Percentiles rank a stretch among this genome's conserved stretches.
Evolutionary conservation across 225 moss, liverwort and hornwort species (phyloP).

Genomic region (Marchantia paleacea): DNA sequence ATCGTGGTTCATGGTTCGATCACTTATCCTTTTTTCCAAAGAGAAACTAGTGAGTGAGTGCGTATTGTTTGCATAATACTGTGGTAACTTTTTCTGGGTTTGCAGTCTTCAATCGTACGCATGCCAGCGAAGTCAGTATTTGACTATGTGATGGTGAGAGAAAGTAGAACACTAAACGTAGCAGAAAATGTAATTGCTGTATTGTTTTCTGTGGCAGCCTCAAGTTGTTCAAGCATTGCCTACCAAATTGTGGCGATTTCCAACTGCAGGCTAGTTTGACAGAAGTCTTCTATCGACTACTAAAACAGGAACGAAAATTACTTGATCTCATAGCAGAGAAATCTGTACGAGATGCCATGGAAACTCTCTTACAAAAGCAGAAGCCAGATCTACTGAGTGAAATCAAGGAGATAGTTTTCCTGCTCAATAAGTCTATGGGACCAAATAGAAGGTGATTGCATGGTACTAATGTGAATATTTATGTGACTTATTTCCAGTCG

Average conservation of each 20-base stretch:
- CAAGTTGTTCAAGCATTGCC: slow-evolving; percentile 48
- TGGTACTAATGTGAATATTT: neutral
- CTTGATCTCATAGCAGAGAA: slow-evolving; percentile 33
- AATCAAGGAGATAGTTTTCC: slow-evolving; percentile 46
- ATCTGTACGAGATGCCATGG: slow-evolving; percentile 30
- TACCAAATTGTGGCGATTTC: slow-evolving; percentile 66
- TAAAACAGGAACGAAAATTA: slow-evolving; percentile 40
- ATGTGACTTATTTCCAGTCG: neutral
- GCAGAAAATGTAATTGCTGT: neutral
- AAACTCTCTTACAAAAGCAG: slow-evolving; percentile 29
- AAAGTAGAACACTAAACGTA: no score
- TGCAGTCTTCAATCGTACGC: no score
- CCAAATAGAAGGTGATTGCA: slow-evolving; percentile 39
- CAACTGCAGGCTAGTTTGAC: slow-evolving; percentile 51
- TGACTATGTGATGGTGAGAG: no score
- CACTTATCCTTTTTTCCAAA: neutral
- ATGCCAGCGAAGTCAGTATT: no score
- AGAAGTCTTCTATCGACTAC: slow-evolving; percentile 50
- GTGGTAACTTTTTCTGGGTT: no score
- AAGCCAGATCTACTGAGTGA: slow-evolving; percentile 43
- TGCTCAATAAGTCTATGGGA: slow-evolving; percentile 47
- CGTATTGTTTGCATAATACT: no score
- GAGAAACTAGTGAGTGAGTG: no score
- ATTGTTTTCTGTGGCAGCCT: slow-evolving; percentile 27
- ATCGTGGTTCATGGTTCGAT: slow-evolving; percentile 43